Evolutionary conservation across 2,329 filamentous ascomycete genomes (phyloP), one percentile per base, ranked within the genome.

Genomic region (Trichophyton equinum): DNA sequence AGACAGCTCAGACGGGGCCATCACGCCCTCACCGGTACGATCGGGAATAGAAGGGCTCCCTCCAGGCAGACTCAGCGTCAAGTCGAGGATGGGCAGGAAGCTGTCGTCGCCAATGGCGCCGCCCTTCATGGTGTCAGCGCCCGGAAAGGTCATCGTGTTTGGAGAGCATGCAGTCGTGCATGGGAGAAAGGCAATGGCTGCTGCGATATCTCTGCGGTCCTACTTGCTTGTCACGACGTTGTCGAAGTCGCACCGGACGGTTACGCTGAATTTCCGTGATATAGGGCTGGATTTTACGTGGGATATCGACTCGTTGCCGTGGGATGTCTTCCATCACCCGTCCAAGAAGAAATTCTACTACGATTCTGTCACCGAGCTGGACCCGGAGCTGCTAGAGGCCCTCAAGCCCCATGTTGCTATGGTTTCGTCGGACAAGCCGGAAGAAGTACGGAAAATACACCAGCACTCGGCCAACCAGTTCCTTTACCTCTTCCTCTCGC

Each of bases 141-240:
- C 94, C 0, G 95, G 92, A 65, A 99, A 99, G 74, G 94, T 96
- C 71, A 99, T 99, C 73, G 89, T 97, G 59, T 97, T 92, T 76
- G 94, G 94, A 66, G 94, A 99, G 74, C 94, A 99, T 77, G 88
- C 94, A 1, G 94, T 97, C n/a, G 94, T 99, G 20, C 85, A 99
- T 71, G 91, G 91, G 71, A 97, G 96, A 86, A 85, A 91, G 67
- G 92, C 94, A 62, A 92, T 99, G 74, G 94, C 94, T 59, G 95
- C 94, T 25, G 87, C 94, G 33, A 95, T 99, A 62, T 96, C 94
- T 30, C 82, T 99, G 30, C 87, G 94, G 67, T 97, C 94, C 51
- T 99, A 97, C 73, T 87, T 99, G 57, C 91, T 95, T 69, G 92
- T 97, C 71, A 96, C 91, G 15, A 89, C 92, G 13, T 83, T 96